Base-by-base conservation (phyloP, 2,329 filamentous ascomycete genomes). In the Sporothrix schenckii region DNA sequence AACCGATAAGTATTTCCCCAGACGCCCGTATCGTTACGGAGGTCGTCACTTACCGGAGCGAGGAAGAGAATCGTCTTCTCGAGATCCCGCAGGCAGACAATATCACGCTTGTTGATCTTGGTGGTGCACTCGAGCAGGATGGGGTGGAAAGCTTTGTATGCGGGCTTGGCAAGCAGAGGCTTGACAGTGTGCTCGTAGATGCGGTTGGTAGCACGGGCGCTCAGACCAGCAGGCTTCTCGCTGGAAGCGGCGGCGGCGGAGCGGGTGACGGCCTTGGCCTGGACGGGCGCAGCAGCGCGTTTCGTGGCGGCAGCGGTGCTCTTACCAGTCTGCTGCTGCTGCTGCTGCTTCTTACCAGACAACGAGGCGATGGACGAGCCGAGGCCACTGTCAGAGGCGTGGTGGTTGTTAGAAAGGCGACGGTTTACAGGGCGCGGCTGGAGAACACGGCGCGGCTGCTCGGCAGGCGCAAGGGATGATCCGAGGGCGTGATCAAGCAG, bases 41-140 rank as follows among this genome's bases (percentile, higher is more conserved):
- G 58, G 41, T 68, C 50, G 24, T 67, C 52, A 96, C 94, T 96
- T 91, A 97, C 94, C 80, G 92, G 92, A 83, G 94, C 93, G 80
- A 94, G 88, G 81, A 94, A 93, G 77, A 97, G 88, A 72, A 98
- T 84, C 11, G 91, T 94, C 87, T 97, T 97, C 81, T 98, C 94
- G 66, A 98, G 86, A 81, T 98, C 94, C 80, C 94, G 89, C 69
- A 98, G 88, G 82, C 92, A 97, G 79, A 92, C 89, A 77, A 98
- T 95, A 76, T 95, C 89, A 80, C 93, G 94, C 78, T 89, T 88
- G 77, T 88, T 88, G 78, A 97, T 95, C 77, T 91, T 91, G 79
- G 87, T 86, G 63, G 92, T 92, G 74, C 93, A 89, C 79, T 92
- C 90, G 75, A 91, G 85, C 74, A 97, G 86, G 76, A 97, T 87